These are phyloP conservation scores for Abrus pulchellus DNA, from an alignment of 306 rosid species.

Conservation along the genomic window DNA sequence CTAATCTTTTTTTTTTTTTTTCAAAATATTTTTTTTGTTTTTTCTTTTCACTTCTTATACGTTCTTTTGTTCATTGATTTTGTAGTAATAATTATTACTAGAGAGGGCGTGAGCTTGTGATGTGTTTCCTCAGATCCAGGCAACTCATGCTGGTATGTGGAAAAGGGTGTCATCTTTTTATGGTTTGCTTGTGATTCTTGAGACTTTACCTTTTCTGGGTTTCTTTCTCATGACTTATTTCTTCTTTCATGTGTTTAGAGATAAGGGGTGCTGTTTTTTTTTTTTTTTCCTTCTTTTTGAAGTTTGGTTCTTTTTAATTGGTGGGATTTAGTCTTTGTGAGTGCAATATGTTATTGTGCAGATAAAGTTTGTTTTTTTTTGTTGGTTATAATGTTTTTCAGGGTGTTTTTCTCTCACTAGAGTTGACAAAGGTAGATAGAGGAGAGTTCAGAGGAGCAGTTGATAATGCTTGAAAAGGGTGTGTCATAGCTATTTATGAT, in stretches of 20 bases:
- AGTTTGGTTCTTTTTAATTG: constrained; percentile 39
- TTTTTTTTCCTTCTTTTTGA: constrained; percentile 42
- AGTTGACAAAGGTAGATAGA: constrained; percentile 61
- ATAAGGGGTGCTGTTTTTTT: constrained; percentile 59
- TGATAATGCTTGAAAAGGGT: constrained; percentile 57
- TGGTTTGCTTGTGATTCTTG: constrained; percentile 89
- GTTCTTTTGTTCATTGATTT: constrained; percentile 47
- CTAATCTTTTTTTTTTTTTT: constrained; percentile 40
- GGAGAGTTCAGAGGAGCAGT: constrained; percentile 63
- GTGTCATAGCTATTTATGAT: constrained; percentile 47
- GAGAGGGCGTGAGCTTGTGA: constrained; percentile 57
- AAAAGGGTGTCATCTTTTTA: constrained; percentile 61
- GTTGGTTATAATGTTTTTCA: constrained; percentile 47
- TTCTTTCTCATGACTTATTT: constrained; percentile 77
- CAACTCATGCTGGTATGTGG: constrained; percentile 59
- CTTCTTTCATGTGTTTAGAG: constrained; percentile 75
- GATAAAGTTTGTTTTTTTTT: constrained; percentile 47
- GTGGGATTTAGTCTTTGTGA: constrained; percentile 47
- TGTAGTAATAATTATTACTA: constrained; percentile 49
- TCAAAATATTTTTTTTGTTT: not conserved
- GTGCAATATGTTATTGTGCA: constrained; percentile 45
- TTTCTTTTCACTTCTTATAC: constrained; percentile 31
- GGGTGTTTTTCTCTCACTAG: constrained; percentile 60
- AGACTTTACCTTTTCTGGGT: constrained; percentile 63
- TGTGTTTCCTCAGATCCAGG: constrained; percentile 97